These are phyloP conservation scores for Yarrowia osloensis DNA, from an alignment of 805 yeast species.

Conservation along the genomic window DNA sequence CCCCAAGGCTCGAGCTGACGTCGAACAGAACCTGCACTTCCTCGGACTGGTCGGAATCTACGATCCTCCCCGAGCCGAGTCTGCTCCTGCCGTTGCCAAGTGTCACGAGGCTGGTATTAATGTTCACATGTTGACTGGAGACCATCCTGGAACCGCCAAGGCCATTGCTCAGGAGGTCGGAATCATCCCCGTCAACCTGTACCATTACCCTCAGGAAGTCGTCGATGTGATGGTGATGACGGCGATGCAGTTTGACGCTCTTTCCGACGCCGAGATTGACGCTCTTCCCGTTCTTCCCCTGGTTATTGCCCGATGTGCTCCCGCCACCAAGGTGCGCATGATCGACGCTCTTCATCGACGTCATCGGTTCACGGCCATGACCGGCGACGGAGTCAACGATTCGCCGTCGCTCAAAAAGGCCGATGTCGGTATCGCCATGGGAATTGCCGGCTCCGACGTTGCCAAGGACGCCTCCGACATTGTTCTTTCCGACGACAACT, in stretches of 20 bases:
- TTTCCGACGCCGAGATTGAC: constrained; percentile 63
- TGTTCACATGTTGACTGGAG: constrained; percentile 82
- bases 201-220: constrained; percentile 54
- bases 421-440: constrained; percentile 85
- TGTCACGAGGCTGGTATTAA: constrained; percentile 77
- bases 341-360: constrained; percentile 73
- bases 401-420: constrained; percentile 75
- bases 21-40: constrained; percentile 59
- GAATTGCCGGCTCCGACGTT: constrained; percentile 76
- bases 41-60: constrained; percentile 75
- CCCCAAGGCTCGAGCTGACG: constrained; percentile 43
- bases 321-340: constrained; percentile 78
- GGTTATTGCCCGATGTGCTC: constrained; percentile 82
- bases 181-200: constrained; percentile 63
- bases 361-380: constrained; percentile 71
- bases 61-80: constrained; percentile 76
- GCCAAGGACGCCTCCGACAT: constrained; percentile 84
- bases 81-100: constrained; percentile 60
- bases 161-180: constrained; percentile 84
- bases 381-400: constrained; percentile 83
- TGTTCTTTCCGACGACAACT: constrained; percentile 73
- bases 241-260: constrained; percentile 67
- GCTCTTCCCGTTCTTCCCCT: constrained; percentile 65
- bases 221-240: constrained; percentile 72
- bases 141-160: constrained; percentile 73